Evolutionary conservation across 768 basidiomycete species (phyloP).

Genomic region (Boletales sp.): DNA sequence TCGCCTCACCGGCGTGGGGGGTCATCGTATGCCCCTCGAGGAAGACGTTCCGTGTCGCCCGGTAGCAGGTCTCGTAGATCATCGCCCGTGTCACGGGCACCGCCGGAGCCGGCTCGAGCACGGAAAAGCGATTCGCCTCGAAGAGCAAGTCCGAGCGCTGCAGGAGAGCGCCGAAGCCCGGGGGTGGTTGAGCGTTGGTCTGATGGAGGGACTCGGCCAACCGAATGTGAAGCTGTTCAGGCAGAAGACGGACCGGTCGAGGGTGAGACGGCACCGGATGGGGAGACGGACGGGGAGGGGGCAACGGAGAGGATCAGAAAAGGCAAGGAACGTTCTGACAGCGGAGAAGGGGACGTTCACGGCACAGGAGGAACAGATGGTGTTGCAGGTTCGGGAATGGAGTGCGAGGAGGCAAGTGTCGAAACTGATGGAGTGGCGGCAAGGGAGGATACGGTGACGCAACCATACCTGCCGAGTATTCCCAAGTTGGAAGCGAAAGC

Average conservation of each 20-base stretch:
- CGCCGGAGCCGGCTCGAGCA: constrained; percentile 9
- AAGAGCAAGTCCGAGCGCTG: constrained; percentile 15
- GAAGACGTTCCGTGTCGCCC: constrained; percentile 21
- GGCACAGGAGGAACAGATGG: constrained; percentile 8
- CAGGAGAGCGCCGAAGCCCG: constrained; percentile 4
- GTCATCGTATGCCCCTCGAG: constrained; percentile 13
- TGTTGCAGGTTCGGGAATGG: constrained; percentile 10
- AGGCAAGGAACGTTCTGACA: constrained; percentile 11
- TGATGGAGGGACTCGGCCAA: not conserved
- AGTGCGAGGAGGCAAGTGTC: constrained; percentile 3
- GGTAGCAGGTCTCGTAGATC: constrained; percentile 23
- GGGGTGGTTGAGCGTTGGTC: constrained; percentile 1
- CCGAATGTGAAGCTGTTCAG: not conserved
- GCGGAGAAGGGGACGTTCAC: constrained; percentile 18
- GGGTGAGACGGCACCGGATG: not conserved
- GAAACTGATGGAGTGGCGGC: constrained; percentile 14
- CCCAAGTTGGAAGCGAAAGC: constrained; percentile 27
- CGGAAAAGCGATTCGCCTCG: constrained; percentile 14
- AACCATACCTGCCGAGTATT: constrained; percentile 31
- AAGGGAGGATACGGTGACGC: constrained; percentile 19
- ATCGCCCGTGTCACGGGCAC: constrained; percentile 12
- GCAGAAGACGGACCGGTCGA: constrained; percentile 3
- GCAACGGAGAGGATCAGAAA: constrained; percentile 4
- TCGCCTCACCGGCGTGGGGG: constrained; percentile 14
- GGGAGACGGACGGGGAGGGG: constrained; percentile 7